phyloP scores from a whole-genome alignment of 2,329 filamentous ascomycete genomes.

The Aspergillus terreus region DNA sequence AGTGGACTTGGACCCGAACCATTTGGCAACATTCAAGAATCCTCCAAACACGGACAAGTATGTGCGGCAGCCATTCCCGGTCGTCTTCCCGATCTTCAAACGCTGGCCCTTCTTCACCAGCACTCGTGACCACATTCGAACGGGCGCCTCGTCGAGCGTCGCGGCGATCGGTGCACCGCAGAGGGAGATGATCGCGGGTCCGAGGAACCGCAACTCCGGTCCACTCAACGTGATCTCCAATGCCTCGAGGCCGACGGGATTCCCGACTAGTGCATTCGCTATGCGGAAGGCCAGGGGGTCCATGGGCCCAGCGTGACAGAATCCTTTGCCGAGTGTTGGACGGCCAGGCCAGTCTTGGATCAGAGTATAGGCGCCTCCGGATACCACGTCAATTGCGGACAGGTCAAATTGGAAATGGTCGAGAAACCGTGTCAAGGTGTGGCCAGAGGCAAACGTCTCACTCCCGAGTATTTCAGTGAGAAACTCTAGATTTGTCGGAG shows the following conservation, averaged over 20 bases:
- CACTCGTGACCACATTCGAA: slow-evolving; percentile 56
- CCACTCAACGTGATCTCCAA: slow-evolving; percentile 61
- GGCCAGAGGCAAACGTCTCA: slow-evolving; percentile 45
- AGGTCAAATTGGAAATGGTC: slow-evolving; percentile 49
- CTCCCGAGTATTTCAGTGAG: slow-evolving; percentile 49
- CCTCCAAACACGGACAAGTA: slow-evolving; percentile 59
- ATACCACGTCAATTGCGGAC: slow-evolving; percentile 54
- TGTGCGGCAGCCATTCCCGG: slow-evolving; percentile 51
- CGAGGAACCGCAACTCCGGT: slow-evolving; percentile 55
- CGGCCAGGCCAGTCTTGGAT: slow-evolving; percentile 59
- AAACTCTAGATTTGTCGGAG: slow-evolving; percentile 57
- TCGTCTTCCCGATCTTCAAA: slow-evolving; percentile 54
- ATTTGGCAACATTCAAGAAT: slow-evolving; percentile 52
- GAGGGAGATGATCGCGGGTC: slow-evolving; percentile 53
- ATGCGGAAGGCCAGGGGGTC: slow-evolving; percentile 56
- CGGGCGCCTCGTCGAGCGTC: slow-evolving; percentile 46
- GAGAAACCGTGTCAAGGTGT: slow-evolving; percentile 57
- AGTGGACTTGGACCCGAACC: slow-evolving; percentile 59
- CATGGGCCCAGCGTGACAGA: slow-evolving; percentile 60
- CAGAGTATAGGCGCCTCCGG: slow-evolving; percentile 54
- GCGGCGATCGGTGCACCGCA: slow-evolving; percentile 55
- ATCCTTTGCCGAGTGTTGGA: slow-evolving; percentile 55
- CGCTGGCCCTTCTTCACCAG: slow-evolving; percentile 49
- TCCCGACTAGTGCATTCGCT: slow-evolving; percentile 59
- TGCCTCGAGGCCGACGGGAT: slow-evolving; percentile 48